Percentiles rank a stretch among this genome's conserved stretches.
These are phyloP conservation scores for Tetrapisispora namnaoensis DNA, from an alignment of 805 yeast species.

Conservation along the genomic window DNA sequence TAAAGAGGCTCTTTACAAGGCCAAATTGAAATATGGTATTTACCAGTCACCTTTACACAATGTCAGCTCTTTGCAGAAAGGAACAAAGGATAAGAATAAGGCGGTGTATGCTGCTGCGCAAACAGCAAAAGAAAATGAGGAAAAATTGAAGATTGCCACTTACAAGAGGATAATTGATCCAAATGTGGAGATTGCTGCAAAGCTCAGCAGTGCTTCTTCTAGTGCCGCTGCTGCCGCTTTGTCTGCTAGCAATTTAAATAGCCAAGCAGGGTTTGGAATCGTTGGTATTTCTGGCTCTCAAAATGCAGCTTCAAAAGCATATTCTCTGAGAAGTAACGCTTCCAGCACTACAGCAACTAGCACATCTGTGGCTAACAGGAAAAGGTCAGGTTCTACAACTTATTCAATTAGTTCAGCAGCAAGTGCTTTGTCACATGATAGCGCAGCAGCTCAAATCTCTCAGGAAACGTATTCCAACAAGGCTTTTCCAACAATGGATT, in stretches of 20 bases:
- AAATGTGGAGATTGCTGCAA: slow-evolving; percentile 27
- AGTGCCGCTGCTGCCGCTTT: slow-evolving; percentile 5
- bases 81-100: slow-evolving; percentile 45
- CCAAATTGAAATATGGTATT: slow-evolving; percentile 59
- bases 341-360: not conserved
- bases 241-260: slow-evolving; percentile 3
- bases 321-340: slow-evolving; percentile 5
- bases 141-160: slow-evolving; percentile 51
- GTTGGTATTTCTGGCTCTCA: not conserved
- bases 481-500: slow-evolving; percentile 12
- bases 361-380: not conserved
- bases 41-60: slow-evolving; percentile 41
- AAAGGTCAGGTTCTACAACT: slow-evolving; percentile 3
- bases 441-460: not conserved
- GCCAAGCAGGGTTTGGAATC: not conserved
- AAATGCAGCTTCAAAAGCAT: slow-evolving; percentile 27
- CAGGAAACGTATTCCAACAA: slow-evolving; percentile 5
- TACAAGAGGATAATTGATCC: slow-evolving; percentile 42
- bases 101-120: slow-evolving; percentile 73
- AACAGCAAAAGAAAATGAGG: slow-evolving; percentile 55
- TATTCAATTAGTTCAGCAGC: slow-evolving; percentile 13
- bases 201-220: not conserved
- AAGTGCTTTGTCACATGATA: slow-evolving; percentile 1
- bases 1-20: slow-evolving; percentile 65
- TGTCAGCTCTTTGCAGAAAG: slow-evolving; percentile 36